phyloP scores from a whole-genome alignment of 345 rosid genomes.

The Alliaria petiolata region DNA sequence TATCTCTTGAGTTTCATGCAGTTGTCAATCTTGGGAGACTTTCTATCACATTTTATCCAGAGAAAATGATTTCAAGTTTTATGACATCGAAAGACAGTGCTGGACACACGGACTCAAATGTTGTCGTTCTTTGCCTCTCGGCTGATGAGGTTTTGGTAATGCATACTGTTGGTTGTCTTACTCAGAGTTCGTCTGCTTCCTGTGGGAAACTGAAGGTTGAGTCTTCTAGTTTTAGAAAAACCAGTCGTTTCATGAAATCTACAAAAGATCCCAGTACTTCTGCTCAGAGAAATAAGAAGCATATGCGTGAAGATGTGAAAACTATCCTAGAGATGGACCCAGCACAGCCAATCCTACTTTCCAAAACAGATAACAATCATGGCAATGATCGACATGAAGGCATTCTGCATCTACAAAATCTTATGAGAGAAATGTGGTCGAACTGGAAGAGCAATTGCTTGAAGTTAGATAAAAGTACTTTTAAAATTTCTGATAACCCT shows the following conservation, averaged over 20 bases:
- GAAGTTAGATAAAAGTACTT: conserved; percentile 45
- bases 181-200: conserved; percentile 48
- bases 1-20: conserved; percentile 37
- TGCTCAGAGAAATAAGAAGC: conserved; percentile 35
- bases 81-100: conserved; percentile 35
- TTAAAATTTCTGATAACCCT: conserved; percentile 49
- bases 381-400: conserved; percentile 35
- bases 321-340: conserved; percentile 61
- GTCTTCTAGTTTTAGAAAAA: conserved; percentile 33
- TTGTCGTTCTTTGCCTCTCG: conserved; percentile 50
- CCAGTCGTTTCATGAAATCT: conserved; percentile 31
- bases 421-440: conserved; percentile 59
- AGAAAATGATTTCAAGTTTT: conserved; percentile 27
- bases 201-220: conserved; percentile 54
- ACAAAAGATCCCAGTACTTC: conserved; percentile 34
- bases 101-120: conserved; percentile 40
- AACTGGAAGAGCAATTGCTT: conserved; percentile 49
- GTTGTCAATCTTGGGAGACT: conserved; percentile 51
- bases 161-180: conserved; percentile 42
- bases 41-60: conserved; percentile 42
- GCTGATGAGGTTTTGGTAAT: conserved; percentile 47
- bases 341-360: conserved; percentile 38
- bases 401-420: conserved; percentile 37
- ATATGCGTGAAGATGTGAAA: conserved; percentile 32
- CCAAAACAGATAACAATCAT: conserved; percentile 31